Percentiles rank a stretch among this genome's conserved stretches.
Conservation (phyloP, 2,329 filamentous ascomycete species). For the Aspergillus melleus region DNA sequence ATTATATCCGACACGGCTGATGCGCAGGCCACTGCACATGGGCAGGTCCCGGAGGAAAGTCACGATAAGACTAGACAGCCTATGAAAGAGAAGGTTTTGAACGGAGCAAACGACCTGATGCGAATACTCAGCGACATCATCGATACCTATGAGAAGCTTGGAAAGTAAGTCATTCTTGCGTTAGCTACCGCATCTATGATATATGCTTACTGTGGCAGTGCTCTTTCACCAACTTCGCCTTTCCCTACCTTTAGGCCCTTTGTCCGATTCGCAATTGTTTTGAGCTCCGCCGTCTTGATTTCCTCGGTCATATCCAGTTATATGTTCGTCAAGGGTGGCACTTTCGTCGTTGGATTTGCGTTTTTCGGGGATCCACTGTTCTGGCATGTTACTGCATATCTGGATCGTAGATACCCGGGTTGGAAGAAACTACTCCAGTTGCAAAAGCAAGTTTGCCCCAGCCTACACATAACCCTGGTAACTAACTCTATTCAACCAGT, state of each 20-base stretch:
- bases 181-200: background rate
- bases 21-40: constrained; percentile 48
- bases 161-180: constrained; percentile 46
- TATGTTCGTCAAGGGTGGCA: constrained; percentile 64
- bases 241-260: constrained; percentile 40
- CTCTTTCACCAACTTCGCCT: constrained; percentile 62
- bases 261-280: constrained; percentile 52
- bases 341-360: constrained; percentile 66
- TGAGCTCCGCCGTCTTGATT: constrained; percentile 53
- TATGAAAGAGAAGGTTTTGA: constrained; percentile 74
- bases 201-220: constrained; percentile 35
- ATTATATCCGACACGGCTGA: constrained; percentile 50
- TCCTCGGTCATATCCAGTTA: constrained; percentile 57
- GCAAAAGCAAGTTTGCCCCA: constrained; percentile 50
- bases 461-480: too few species aligned
- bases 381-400: constrained; percentile 54
- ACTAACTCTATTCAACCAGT: constrained; percentile 29
- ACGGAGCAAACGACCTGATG: constrained; percentile 74
- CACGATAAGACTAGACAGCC: constrained; percentile 71
- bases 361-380: constrained; percentile 82
- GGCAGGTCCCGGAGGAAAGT: constrained; percentile 48
- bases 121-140: constrained; percentile 60
- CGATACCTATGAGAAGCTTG: constrained; percentile 65
- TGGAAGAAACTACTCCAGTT: constrained; percentile 77
- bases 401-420: constrained; percentile 56